A percentile compares a stretch with the other conserved stretches of the same genome.
Conservation (phyloP, 176 grass and related monocot genomes). For the Oryza glaberrima region DNA sequence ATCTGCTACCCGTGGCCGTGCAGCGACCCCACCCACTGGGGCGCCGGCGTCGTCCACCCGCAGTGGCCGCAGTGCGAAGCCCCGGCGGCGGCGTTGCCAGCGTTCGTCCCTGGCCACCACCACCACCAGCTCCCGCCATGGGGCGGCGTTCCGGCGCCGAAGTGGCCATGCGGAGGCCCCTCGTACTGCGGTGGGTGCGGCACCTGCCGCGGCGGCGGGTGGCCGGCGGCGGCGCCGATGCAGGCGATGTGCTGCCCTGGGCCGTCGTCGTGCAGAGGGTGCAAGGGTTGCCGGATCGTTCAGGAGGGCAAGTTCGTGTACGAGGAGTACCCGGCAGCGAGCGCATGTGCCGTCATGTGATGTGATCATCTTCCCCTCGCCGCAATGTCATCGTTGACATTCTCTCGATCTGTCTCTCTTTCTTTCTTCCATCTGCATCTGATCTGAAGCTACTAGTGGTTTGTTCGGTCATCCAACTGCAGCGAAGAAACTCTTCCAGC, state of each 20-base stretch:
- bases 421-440: background rate
- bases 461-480: background rate
- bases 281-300: constrained; percentile 54
- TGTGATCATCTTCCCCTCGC: background rate
- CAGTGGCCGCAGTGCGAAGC: constrained; percentile 13
- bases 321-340: constrained; percentile 49
- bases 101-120: background rate
- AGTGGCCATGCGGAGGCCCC: constrained; percentile 38
- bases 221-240: constrained; percentile 1
- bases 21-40: constrained; percentile 42
- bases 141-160: background rate
- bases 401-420: background rate
- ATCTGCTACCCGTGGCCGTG: constrained; percentile 63
- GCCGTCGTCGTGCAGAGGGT: constrained; percentile 42
- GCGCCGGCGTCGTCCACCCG: background rate
- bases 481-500: background rate
- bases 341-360: constrained; percentile 56
- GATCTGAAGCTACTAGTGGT: background rate
- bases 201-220: constrained; percentile 38
- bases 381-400: background rate
- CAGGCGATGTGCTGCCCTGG: constrained; percentile 46
- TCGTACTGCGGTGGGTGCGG: constrained; percentile 45
- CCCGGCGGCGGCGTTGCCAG: background rate
- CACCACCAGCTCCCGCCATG: constrained; percentile 24
- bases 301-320: constrained; percentile 54